Evolutionary conservation across 1,139 yeast species (phyloP).

Genomic region (Zygoascus meyerae): DNA sequence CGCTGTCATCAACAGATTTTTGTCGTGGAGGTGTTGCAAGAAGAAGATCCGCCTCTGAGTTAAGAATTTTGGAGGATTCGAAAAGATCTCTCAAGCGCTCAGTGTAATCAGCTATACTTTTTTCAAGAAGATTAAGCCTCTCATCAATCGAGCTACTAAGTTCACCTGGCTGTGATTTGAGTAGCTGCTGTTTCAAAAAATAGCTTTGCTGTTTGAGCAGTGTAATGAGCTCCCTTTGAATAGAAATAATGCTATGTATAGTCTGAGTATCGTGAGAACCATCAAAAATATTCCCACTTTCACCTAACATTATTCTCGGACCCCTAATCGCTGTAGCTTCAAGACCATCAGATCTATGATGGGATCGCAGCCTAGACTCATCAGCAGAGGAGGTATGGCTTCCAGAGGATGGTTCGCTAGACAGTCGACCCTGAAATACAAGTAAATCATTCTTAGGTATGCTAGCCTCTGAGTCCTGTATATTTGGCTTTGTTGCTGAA

Average conservation of each 20-base stretch:
- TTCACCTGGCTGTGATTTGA: neutral
- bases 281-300: neutral
- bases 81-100: neutral
- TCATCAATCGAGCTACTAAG: neutral
- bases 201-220: constrained; percentile 6
- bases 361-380: no score
- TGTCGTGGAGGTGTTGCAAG: neutral
- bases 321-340: no score
- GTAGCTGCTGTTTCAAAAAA: constrained; percentile 1
- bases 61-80: neutral
- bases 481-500: no score
- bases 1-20: neutral
- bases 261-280: no score
- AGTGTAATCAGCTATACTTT: neutral
- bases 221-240: constrained; percentile 4
- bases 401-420: no score
- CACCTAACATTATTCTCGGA: neutral
- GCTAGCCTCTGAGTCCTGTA: no score
- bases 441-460: no score
- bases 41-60: neutral
- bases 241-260: neutral
- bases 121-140: neutral
- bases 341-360: no score
- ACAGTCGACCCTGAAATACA: no score
- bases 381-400: no score